Percentiles rank a stretch among this genome's conserved stretches.
These are phyloP conservation scores for Candida tropicalis DNA, from an alignment of 1,139 yeast genomes.

Conservation along the genomic window DNA sequence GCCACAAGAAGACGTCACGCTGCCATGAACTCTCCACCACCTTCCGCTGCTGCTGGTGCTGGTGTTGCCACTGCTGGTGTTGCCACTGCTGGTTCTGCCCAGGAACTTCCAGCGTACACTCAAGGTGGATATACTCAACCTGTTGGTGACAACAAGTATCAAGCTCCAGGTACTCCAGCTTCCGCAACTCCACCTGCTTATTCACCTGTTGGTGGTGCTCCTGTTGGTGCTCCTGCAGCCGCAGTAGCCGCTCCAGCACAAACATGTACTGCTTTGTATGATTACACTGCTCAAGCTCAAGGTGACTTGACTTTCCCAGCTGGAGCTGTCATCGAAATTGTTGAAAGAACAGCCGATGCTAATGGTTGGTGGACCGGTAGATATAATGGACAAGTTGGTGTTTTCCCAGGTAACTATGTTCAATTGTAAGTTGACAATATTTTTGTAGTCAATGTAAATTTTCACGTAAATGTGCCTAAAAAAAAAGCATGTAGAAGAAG, in stretches of 20 bases:
- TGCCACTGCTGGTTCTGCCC: constrained; percentile 19
- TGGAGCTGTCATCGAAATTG: constrained; percentile 82
- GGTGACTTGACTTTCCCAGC: constrained; percentile 89
- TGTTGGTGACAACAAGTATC: constrained; percentile 25
- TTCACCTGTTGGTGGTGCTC: constrained; percentile 21
- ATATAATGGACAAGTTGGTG: constrained; percentile 48
- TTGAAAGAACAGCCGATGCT: constrained; percentile 78
- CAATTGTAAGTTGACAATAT: background rate
- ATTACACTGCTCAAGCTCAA: constrained; percentile 80
- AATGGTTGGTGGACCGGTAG: constrained; percentile 74
- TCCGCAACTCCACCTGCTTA: constrained; percentile 21
- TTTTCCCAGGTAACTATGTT: constrained; percentile 61
- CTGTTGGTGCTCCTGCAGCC: constrained; percentile 26
- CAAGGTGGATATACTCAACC: constrained; percentile 24
- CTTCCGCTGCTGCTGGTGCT: constrained; percentile 32
- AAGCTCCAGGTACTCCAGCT: constrained; percentile 13
- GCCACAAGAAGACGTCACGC: constrained; percentile 79
- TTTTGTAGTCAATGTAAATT: too few species aligned
- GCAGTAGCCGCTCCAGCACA: constrained; percentile 47
- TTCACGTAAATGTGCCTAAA: too few species aligned
- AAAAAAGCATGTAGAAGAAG: too few species aligned
- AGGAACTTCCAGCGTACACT: constrained; percentile 33
- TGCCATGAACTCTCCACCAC: constrained; percentile 35
- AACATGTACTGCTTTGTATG: constrained; percentile 76
- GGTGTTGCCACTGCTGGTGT: constrained; percentile 20